Conservation (phyloP, 768 basidiomycete species). For the Lactifluus pinguis region DNA sequence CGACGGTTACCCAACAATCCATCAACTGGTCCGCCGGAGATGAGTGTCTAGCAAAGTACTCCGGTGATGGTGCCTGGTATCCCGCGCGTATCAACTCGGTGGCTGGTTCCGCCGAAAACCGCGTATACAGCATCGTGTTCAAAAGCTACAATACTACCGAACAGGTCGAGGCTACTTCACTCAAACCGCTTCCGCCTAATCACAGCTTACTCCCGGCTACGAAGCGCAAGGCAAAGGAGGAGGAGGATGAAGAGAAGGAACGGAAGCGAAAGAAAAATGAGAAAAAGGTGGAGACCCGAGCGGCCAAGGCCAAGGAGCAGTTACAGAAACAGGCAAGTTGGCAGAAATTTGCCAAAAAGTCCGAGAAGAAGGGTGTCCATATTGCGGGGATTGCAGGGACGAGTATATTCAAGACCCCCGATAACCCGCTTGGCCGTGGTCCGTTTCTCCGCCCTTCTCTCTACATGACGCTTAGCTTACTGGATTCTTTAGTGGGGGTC, state of each 20-base stretch:
- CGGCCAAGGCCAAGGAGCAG: slow-evolving; percentile 86
- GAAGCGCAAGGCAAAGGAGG: slow-evolving; percentile 74
- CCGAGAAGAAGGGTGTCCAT: slow-evolving; percentile 84
- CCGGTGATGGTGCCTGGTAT: slow-evolving; percentile 78
- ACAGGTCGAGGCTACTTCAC: slow-evolving; percentile 59
- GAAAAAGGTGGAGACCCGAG: slow-evolving; percentile 79
- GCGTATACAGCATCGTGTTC: slow-evolving; percentile 84
- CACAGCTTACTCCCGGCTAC: slow-evolving; percentile 34
- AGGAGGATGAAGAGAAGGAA: slow-evolving; percentile 82
- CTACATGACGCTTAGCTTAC: background rate
- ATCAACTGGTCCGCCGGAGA: slow-evolving; percentile 72
- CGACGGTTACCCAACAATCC: slow-evolving; percentile 37
- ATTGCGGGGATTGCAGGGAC: slow-evolving; percentile 84
- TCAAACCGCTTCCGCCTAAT: slow-evolving; percentile 61
- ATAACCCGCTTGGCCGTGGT: slow-evolving; percentile 85
- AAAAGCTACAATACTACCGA: slow-evolving; percentile 90
- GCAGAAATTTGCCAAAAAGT: slow-evolving; percentile 95
- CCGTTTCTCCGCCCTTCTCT: slow-evolving; percentile 25
- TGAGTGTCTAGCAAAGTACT: slow-evolving; percentile 81
- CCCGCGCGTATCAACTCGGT: slow-evolving; percentile 82
- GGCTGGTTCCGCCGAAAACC: slow-evolving; percentile 72
- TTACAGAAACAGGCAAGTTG: slow-evolving; percentile 73
- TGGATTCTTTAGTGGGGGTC: slow-evolving; percentile 7
- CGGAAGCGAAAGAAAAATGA: slow-evolving; percentile 92
- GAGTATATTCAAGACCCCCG: slow-evolving; percentile 92